Percentiles rank a stretch among this genome's conserved stretches.
Conservation (phyloP, 805 yeast species). For the Barnettozyma populi region DNA sequence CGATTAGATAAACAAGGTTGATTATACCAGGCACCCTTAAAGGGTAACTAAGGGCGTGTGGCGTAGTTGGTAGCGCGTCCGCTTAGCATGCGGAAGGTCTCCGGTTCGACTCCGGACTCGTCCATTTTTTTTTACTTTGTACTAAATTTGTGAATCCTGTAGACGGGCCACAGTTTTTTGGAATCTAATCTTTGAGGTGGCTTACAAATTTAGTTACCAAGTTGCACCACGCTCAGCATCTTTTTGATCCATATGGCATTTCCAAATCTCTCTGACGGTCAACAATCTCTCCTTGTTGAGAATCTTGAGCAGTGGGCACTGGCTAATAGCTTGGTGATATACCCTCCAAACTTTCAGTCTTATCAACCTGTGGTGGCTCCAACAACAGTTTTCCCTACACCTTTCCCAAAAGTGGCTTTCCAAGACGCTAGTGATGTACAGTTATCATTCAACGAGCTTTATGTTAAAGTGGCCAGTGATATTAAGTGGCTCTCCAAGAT, state of each 20-base stretch:
- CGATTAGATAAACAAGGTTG: too few species aligned
- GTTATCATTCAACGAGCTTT: constrained; percentile 62
- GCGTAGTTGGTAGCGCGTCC: constrained; percentile 82
- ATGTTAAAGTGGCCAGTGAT: constrained; percentile 57
- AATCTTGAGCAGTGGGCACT: constrained; percentile 69
- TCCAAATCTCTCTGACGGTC: constrained; percentile 27
- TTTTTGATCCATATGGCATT: constrained; percentile 10
- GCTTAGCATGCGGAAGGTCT: constrained; percentile 78
- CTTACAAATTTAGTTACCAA: neutral
- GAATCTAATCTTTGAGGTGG: neutral
- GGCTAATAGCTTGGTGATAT: constrained; percentile 77
- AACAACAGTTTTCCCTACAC: constrained; percentile 85
- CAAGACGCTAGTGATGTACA: constrained; percentile 64
- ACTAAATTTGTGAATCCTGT: too few species aligned
- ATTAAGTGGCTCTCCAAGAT: constrained; percentile 59
- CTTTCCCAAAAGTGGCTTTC: constrained; percentile 67
- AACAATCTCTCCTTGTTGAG: constrained; percentile 32
- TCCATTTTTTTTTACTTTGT: constrained; percentile 36
- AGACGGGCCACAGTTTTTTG: neutral
- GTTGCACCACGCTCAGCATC: neutral
- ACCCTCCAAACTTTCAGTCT: constrained; percentile 50
- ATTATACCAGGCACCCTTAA: too few species aligned
- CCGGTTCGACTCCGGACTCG: constrained; percentile 76
- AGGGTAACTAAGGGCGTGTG: constrained; percentile 60
- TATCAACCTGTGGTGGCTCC: constrained; percentile 65